phyloP scores from a whole-genome alignment of 1,284 basidiomycete species.

The Sphaerobolus stellatus region DNA sequence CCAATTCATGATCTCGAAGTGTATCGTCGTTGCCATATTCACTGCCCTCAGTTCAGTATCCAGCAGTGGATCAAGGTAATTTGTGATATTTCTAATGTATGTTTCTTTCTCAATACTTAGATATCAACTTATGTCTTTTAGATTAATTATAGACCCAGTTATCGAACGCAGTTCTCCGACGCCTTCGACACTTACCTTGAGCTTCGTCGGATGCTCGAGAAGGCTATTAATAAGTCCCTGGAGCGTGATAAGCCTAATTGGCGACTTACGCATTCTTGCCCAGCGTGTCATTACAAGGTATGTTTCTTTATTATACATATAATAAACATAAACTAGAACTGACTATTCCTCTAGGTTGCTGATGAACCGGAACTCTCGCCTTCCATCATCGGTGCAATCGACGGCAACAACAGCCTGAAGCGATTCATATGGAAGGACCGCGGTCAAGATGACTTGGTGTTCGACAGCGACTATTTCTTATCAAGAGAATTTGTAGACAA shows the following conservation, averaged over 20 bases:
- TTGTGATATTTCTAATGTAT: conserved; percentile 17
- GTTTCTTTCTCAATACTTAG: background rate
- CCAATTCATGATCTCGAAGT: conserved; percentile 22
- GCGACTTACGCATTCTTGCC: conserved; percentile 18
- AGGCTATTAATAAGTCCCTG: conserved; percentile 4
- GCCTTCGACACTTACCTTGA: conserved; percentile 15
- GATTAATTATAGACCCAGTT: background rate
- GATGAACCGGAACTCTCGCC: conserved; percentile 14
- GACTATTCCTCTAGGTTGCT: conserved; percentile 10
- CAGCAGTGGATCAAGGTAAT: conserved; percentile 18
- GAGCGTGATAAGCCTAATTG: conserved; percentile 10
- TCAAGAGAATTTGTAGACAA: conserved; percentile 14
- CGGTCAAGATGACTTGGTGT: conserved; percentile 9
- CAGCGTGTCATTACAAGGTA: conserved; percentile 18
- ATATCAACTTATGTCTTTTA: background rate
- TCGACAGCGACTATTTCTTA: conserved; percentile 17
- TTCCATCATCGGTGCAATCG: conserved; percentile 12
- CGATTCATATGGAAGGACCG: background rate
- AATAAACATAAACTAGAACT: background rate
- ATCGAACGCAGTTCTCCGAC: conserved; percentile 16
- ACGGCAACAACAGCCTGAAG: conserved; percentile 17
- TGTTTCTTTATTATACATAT: background rate
- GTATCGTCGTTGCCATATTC: conserved; percentile 4
- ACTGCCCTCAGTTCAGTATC: conserved; percentile 17
- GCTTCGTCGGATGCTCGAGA: conserved; percentile 8